Evolutionary conservation across 495 filamentous ascomycete genomes (phyloP).

Genomic region (Neurospora intermedia): DNA sequence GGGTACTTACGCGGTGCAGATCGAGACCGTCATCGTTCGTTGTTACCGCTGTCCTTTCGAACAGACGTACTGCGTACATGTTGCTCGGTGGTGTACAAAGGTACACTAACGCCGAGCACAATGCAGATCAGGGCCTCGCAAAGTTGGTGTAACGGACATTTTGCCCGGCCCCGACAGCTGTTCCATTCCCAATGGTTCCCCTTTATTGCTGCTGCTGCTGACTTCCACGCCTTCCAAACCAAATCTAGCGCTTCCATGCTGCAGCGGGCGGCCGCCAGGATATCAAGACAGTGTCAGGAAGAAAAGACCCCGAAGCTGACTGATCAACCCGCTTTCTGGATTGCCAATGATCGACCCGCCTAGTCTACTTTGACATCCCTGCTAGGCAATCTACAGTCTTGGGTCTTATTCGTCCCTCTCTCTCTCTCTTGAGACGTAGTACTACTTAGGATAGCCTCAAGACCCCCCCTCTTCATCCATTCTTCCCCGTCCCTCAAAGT

Average conservation of each 20-base stretch:
- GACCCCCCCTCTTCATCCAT: constrained; percentile 1
- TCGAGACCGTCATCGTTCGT: background rate
- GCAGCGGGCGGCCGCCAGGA: background rate
- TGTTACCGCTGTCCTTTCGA: background rate
- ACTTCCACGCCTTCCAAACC: background rate
- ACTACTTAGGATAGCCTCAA: constrained; percentile 13
- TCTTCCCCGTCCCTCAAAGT: constrained; percentile 8
- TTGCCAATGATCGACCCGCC: constrained; percentile 16
- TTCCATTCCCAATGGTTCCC: background rate
- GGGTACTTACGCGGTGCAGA: background rate
- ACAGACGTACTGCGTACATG: background rate
- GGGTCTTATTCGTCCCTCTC: constrained; percentile 4
- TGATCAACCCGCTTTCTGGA: constrained; percentile 21
- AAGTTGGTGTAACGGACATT: background rate
- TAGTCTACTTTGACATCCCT: constrained; percentile 14
- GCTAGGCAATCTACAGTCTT: constrained; percentile 19
- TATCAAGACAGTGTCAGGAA: background rate
- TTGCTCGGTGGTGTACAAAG: background rate
- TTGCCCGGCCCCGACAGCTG: background rate
- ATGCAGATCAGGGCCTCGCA: background rate
- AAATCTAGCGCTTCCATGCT: constrained; percentile 4
- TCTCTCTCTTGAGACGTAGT: constrained; percentile 7
- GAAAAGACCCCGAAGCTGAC: constrained; percentile 1
- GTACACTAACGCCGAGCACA: background rate
- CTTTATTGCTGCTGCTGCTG: background rate